Base-by-base conservation (phyloP, 805 yeast species). In the Suhomyces faveliae region DNA sequence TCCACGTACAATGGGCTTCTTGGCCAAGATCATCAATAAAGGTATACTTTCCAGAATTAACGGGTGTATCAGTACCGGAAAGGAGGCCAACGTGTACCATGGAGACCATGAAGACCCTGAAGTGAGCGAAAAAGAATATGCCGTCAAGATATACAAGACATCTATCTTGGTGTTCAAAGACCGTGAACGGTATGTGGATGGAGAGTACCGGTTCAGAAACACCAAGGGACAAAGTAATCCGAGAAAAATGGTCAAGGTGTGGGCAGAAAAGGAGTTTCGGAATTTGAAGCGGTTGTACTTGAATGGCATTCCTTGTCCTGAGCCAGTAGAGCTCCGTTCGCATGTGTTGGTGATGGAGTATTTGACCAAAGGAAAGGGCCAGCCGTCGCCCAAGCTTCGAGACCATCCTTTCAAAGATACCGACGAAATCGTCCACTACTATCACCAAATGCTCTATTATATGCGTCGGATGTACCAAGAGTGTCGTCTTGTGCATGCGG, bases 211-310 rank as follows among this genome's bases (percentile, higher is more conserved):
- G 47, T 94, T 94, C 69, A 74, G 97, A 60, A 87, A 88, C 61
- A 78, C 88, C 5, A 89, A 92, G 57, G 80, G 78, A 48, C 90
- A 88, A 59, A 89, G 90, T 55, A 94, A 94, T 61, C 98, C 98
- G 8, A 78, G 99, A 61, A 92, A 92, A 62, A 92, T 94, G 97
- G 96, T 94, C 52, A 89, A 89, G 65, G 79, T 91, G 20, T 94
- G 99, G 99, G 98, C 99, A 0, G 99, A 94, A 64, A 94, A 94
- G 62, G 99, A 94, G 69, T 92, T 91, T 56, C 72, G 99, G 47
- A 94, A 94, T 63, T 75, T 94, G 66, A 92, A 89, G 64, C 78
- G 99, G 61, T 74, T 94, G 17, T 72, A 86, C 63, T 63, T 77
- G 40, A 78, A 83, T 48, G 96, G 96, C 0, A 86, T 94, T 29